These are phyloP conservation scores for Boletus subparvulus DNA, from an alignment of 768 basidiomycete species.

Conservation along the genomic window DNA sequence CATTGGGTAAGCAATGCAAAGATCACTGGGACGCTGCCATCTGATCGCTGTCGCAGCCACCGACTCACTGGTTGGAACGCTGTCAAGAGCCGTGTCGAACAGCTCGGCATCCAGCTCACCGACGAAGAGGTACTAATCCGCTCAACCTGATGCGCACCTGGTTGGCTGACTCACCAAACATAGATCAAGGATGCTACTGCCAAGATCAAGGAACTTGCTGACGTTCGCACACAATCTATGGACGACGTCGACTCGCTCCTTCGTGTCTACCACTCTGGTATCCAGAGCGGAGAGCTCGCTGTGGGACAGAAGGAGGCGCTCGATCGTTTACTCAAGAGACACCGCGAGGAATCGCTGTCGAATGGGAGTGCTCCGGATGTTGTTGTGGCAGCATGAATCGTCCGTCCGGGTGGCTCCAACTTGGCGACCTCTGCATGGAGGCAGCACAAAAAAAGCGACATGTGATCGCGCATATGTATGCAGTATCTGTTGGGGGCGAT, in stretches of 20 bases:
- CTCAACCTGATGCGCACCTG: background rate
- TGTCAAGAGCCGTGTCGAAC: slow-evolving; percentile 98
- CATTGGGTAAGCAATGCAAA: slow-evolving; percentile 62
- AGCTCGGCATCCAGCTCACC: slow-evolving; percentile 83
- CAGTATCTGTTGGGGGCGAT: slow-evolving; percentile 7
- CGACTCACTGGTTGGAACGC: slow-evolving; percentile 99
- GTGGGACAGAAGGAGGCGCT: slow-evolving; percentile 94
- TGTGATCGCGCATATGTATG: slow-evolving; percentile 15
- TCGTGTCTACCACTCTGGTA: slow-evolving; percentile 93
- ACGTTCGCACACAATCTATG: slow-evolving; percentile 98
- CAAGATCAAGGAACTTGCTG: slow-evolving; percentile 99
- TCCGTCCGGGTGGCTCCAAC: background rate
- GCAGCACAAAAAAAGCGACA: slow-evolving; percentile 19
- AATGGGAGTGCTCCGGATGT: background rate
- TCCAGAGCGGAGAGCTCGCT: slow-evolving; percentile 86
- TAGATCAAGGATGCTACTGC: slow-evolving; percentile 97
- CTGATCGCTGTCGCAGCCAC: slow-evolving; percentile 50
- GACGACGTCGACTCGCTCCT: slow-evolving; percentile 98
- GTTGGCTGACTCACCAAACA: slow-evolving; percentile 1
- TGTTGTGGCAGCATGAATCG: slow-evolving; percentile 8
- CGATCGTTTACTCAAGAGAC: slow-evolving; percentile 80
- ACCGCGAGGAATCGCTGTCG: slow-evolving; percentile 45
- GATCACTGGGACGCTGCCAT: background rate
- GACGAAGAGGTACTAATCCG: slow-evolving; percentile 71
- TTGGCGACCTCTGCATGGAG: background rate